Conservation (phyloP, 345 rosid species). For the Schrenkiella parvula region DNA sequence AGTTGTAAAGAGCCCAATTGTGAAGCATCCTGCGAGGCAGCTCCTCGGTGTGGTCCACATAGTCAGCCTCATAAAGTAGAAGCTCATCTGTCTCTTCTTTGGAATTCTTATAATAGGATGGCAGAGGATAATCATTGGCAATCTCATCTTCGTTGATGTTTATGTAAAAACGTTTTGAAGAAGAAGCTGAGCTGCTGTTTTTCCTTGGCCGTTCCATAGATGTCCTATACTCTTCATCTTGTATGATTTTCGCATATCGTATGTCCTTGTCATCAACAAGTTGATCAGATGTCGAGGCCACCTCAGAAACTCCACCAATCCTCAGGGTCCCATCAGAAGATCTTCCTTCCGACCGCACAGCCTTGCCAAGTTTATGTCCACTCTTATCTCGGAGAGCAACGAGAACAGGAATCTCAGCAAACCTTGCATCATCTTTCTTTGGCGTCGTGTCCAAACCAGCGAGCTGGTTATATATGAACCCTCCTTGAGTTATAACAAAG, state of each 20-base stretch:
- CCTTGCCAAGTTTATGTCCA: slow-evolving; percentile 21
- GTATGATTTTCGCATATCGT: slow-evolving; percentile 56
- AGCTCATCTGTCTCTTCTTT: slow-evolving; percentile 70
- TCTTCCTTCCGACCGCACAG: slow-evolving; percentile 11
- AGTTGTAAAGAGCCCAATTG: slow-evolving; percentile 80
- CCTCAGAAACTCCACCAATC: slow-evolving; percentile 39
- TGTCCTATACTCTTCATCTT: slow-evolving; percentile 66
- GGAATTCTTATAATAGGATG: slow-evolving; percentile 55
- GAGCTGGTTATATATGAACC: slow-evolving; percentile 58
- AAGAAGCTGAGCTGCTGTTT: slow-evolving; percentile 38
- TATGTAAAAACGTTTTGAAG: slow-evolving; percentile 49
- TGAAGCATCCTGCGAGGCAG: slow-evolving; percentile 72
- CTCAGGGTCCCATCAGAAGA: slow-evolving; percentile 32
- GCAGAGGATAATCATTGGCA: slow-evolving; percentile 85
- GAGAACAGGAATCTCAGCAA: slow-evolving; percentile 48
- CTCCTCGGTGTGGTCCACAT: slow-evolving; percentile 40
- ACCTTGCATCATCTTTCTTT: slow-evolving; percentile 37
- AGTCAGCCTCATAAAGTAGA: slow-evolving; percentile 36
- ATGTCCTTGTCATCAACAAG: slow-evolving; percentile 49
- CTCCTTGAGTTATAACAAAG: slow-evolving; percentile 57
- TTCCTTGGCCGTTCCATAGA: slow-evolving; percentile 46
- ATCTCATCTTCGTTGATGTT: slow-evolving; percentile 82
- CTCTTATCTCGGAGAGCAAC: slow-evolving; percentile 47
- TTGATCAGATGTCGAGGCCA: slow-evolving; percentile 17
- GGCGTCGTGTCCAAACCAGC: slow-evolving; percentile 55